Base-by-base conservation (phyloP, 1,284 basidiomycete species). In the Heterobasidion irregulare region DNA sequence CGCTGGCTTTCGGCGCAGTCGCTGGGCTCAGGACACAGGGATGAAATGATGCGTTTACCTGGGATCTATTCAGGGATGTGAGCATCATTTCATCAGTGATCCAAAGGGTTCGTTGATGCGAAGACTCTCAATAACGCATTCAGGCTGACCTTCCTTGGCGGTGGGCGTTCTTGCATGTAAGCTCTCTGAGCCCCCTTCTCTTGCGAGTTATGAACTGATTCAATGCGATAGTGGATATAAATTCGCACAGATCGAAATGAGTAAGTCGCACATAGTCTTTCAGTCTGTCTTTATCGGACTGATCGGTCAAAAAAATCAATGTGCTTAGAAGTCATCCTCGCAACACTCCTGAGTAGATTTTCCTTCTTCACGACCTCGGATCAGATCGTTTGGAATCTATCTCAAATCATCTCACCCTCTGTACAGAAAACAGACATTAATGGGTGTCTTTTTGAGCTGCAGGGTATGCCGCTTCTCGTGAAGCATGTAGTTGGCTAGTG, bases 11-110 rank as follows among this genome's bases (percentile, higher is more conserved):
- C 51, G 26, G 35, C 54, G 19, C 47, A 57, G n/a, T 57, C 56
- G 13, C 16, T 38, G 46, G 57, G 45, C 12, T 41, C 38, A 41
- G 57, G 12, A 38, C 48, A 1, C 38, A 52, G 16, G 32, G 18
- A n/a, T 16, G 15, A 36, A 19, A n/a, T 9, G 18, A 13, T 13
- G 9, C 57, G 52, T n/a, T 47, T 62, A 2, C 62, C 63, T 6
- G 63, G 63, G 8, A 54, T 64, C 8, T 64, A 63, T 46, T 54
- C 62, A 8, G 54, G 54, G 18, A 61, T 58, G 63, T 64, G 51
- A 47, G 63, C 26, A 26, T 59, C 33, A 6, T 26, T 12, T n/a
- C 6, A 9, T 46, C 16, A 32, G n/a, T 16, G 48, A 5, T 50
- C 35, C 33, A 12, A 19, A n/a, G 9, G 8, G 4, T 45, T 45